Evolutionary conservation across 2,329 filamentous ascomycete species (phyloP).

Genomic region (Exophiala sp.): DNA sequence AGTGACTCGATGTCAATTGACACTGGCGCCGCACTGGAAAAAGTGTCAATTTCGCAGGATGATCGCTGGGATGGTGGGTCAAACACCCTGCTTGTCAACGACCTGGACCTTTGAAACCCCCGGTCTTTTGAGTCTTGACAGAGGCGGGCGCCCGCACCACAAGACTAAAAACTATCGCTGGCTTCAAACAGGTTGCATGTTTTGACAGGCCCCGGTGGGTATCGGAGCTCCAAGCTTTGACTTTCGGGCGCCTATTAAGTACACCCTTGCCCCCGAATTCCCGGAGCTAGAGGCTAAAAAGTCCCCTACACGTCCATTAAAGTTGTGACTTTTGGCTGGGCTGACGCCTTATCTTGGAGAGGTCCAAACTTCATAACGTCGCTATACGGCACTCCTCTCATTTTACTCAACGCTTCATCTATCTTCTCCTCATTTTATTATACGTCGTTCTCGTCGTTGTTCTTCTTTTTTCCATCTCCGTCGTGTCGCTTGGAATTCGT

Average conservation of each 20-base stretch:
- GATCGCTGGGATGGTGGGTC: conserved; percentile 4
- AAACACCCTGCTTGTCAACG: not conserved
- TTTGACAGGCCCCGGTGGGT: too few relatives aligned
- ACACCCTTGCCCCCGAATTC: too few relatives aligned
- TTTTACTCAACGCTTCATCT: conserved; percentile 9
- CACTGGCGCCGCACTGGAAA: not conserved
- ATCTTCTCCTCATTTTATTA: conserved; percentile 10
- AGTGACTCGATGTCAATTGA: not conserved
- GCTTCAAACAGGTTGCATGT: too few relatives aligned
- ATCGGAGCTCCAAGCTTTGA: too few relatives aligned
- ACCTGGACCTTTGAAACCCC: not conserved
- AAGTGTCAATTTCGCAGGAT: conserved; percentile 2
- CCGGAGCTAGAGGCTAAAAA: too few relatives aligned
- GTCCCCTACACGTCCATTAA: not conserved
- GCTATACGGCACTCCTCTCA: not conserved
- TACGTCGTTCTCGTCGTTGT: conserved; percentile 26
- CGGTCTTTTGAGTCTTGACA: not conserved
- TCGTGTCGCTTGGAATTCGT: conserved; percentile 26
- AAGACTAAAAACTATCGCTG: too few relatives aligned
- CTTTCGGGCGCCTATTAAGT: too few relatives aligned
- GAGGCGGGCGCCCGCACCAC: too few relatives aligned
- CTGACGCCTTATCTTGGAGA: not conserved
- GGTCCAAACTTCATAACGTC: not conserved
- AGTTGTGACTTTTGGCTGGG: not conserved
- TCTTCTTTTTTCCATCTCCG: conserved; percentile 24